Base-by-base conservation (phyloP, 495 filamentous ascomycete species). In the Aspergillus funiculosus region DNA sequence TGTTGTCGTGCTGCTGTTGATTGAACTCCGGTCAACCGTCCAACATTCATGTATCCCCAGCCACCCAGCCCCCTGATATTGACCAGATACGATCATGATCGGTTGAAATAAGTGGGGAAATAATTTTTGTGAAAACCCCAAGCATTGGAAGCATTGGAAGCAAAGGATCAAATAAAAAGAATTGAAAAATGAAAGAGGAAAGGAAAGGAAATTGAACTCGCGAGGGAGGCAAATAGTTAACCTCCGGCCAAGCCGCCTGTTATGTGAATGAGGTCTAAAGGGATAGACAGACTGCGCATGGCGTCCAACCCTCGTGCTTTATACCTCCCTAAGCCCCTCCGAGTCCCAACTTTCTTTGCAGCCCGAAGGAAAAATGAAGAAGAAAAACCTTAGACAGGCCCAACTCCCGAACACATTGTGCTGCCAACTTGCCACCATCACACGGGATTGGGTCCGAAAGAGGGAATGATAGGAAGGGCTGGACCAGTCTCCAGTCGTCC, bases 31-130 rank as follows among this genome's bases (percentile, higher is more conserved):
- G 50, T n/a, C 37, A 30, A 31, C 47, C 43, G 48, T 22, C 30
- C 50, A 51, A 38, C 48, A 34, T 53, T 41, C 48, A 47, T 32
- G 49, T 39, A 36, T 58, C 38, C 65, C 65, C 67, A 71, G 67
- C 67, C 67, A 64, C 67, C 65, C 58, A 58, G 54, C 54, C 54
- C 49, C 58, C 54, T 36, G 20, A 56, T 52, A 50, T 52, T 58
- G 29, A 17, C 13, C 24, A 35, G 15, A 9, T 18, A 6, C 36
- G 22, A 15, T 35, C 28, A 10, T 40, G 10, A 14, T 26, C n/a
- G 27, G 10, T 8, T 21, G 14, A 5, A 21, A 15, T 25, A 18
- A 32, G 5, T 15, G 32, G 10, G 28, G 18, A 25, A 20, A 14
- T 11, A 13, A 21, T 6, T 5, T 26, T 34, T 7, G n/a, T n/a